These are phyloP conservation scores for Microcera coccophila DNA, from an alignment of 2,329 filamentous ascomycete genomes.

Conservation along the genomic window DNA sequence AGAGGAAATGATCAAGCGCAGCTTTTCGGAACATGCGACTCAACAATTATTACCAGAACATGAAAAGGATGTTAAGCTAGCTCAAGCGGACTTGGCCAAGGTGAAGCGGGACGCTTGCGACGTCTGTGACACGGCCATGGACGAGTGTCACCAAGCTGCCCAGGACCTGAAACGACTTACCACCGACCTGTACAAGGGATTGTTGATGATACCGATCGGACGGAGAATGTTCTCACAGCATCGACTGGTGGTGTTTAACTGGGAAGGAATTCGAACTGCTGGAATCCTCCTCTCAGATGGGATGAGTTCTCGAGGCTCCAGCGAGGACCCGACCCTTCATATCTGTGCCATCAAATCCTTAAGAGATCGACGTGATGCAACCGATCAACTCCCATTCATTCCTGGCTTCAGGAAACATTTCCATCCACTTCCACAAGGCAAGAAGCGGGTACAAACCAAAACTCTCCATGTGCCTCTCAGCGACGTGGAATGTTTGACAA, in stretches of 20 bases:
- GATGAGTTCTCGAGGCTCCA: conserved; percentile 54
- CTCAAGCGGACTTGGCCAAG: conserved; percentile 86
- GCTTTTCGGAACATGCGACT: conserved; percentile 96
- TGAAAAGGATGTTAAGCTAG: conserved; percentile 88
- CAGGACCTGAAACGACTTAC: conserved; percentile 80
- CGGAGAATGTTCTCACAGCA: conserved; percentile 72
- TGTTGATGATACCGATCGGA: conserved; percentile 77
- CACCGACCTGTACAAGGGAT: conserved; percentile 69
- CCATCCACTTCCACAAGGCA: conserved; percentile 61
- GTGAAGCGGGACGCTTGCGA: conserved; percentile 81
- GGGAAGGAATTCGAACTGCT: conserved; percentile 76
- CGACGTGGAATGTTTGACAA: conserved; percentile 82
- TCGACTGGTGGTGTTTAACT: conserved; percentile 77
- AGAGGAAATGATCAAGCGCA: conserved; percentile 99
- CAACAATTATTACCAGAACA: conserved; percentile 92
- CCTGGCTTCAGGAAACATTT: conserved; percentile 65
- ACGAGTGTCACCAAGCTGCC: conserved; percentile 74
- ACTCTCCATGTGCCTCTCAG: conserved; percentile 65
- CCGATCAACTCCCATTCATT: conserved; percentile 83
- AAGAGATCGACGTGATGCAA: conserved; percentile 66
- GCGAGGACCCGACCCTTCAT: conserved; percentile 64
- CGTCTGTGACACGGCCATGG: conserved; percentile 76
- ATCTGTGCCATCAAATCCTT: conserved; percentile 72
- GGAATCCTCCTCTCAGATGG: conserved; percentile 79
- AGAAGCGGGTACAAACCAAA: conserved; percentile 65